phyloP scores from a whole-genome alignment of 495 filamentous ascomycete genomes.

The Penicillium verhagenii region DNA sequence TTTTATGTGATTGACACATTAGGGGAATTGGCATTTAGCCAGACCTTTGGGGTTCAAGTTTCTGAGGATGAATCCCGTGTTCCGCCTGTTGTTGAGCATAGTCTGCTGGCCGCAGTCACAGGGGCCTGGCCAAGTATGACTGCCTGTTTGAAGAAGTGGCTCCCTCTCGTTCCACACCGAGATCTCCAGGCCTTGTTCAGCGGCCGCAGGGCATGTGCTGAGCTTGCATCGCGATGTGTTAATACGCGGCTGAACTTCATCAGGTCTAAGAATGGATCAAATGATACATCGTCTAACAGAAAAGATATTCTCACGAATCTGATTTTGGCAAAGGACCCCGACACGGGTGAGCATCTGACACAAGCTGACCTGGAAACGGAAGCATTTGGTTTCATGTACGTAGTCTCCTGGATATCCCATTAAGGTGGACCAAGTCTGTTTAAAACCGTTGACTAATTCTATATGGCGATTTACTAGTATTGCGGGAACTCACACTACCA shows the following conservation, averaged over 20 bases:
- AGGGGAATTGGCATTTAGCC: conserved; percentile 11
- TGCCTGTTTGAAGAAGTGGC: conserved; percentile 6
- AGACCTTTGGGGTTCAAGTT: conserved; percentile 8
- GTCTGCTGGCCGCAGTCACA: conserved; percentile 12
- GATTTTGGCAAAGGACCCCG: conserved; percentile 11
- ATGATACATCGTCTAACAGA: background rate
- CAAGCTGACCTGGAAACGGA: conserved; percentile 11
- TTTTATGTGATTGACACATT: conserved; percentile 10
- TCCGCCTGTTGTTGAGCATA: conserved; percentile 11
- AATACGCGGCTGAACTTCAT: background rate
- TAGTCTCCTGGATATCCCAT: background rate
- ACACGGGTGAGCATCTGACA: conserved; percentile 4
- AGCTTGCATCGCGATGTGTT: conserved; percentile 10
- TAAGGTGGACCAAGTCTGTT: background rate
- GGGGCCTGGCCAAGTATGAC: conserved; percentile 16
- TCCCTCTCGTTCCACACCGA: conserved; percentile 8
- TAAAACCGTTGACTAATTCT: too few species aligned
- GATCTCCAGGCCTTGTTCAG: conserved; percentile 7
- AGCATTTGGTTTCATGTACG: conserved; percentile 14
- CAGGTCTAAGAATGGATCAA: background rate
- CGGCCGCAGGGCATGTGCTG: conserved; percentile 9
- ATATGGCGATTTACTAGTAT: background rate
- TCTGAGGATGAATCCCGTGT: conserved; percentile 8
- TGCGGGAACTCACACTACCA: conserved; percentile 13
- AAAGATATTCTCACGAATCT: conserved; percentile 15